phyloP scores from a whole-genome alignment of 345 rosid species.

The Camelina laxa region DNA sequence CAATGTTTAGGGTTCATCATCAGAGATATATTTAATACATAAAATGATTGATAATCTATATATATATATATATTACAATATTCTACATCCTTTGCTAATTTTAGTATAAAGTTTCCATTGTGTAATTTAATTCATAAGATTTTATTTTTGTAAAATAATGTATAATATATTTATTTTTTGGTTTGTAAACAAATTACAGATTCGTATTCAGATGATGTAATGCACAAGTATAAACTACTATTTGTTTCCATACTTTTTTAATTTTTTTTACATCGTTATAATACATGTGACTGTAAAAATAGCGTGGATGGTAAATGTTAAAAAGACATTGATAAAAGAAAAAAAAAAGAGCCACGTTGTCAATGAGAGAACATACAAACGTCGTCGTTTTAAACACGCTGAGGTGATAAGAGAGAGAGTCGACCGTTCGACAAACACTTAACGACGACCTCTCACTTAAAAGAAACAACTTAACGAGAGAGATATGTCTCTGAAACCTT shows the following conservation, averaged over 20 bases:
- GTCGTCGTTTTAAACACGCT: not conserved
- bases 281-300: too few species aligned
- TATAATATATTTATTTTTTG: not conserved
- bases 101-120: not conserved
- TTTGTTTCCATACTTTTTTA: too few species aligned
- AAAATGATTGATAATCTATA: not conserved
- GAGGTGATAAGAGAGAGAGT: slow-evolving; percentile 36
- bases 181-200: not conserved
- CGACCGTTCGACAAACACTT: slow-evolving; percentile 1
- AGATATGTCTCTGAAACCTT: slow-evolving; percentile 41
- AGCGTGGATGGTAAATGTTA: too few species aligned
- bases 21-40: not conserved
- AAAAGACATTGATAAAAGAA: not conserved
- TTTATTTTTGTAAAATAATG: not conserved
- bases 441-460: not conserved
- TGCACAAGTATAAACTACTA: too few species aligned
- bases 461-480: not conserved
- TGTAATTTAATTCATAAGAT: not conserved
- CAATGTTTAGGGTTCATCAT: slow-evolving; percentile 2
- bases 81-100: not conserved
- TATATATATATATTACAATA: not conserved
- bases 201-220: too few species aligned
- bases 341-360: not conserved
- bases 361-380: not conserved
- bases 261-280: too few species aligned